Percentiles rank a stretch among this genome's conserved stretches.
These are phyloP conservation scores for Pythium sp. DNA, from an alignment of 352 stramenopile genomes.

Conservation along the genomic window DNA sequence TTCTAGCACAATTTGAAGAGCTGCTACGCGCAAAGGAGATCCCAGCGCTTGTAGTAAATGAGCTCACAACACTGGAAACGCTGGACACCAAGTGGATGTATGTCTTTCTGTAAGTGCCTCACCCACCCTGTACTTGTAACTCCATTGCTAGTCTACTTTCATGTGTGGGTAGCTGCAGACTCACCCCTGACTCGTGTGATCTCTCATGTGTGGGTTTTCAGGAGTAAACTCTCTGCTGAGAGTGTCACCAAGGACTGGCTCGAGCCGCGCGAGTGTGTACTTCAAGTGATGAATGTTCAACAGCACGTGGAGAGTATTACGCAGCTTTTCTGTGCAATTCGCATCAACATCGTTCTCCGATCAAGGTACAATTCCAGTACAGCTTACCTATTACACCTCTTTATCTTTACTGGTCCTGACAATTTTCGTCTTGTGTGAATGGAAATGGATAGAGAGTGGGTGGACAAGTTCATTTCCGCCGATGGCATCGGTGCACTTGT, in stretches of 20 bases:
- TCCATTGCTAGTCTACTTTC: not conserved
- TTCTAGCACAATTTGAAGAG: constrained; percentile 45
- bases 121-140: not conserved
- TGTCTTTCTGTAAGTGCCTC: constrained; percentile 52
- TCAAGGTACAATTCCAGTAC: constrained; percentile 26
- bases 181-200: not conserved
- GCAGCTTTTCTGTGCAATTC: constrained; percentile 57
- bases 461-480: constrained; percentile 46
- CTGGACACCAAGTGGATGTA: constrained; percentile 71
- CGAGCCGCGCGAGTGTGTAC: constrained; percentile 45
- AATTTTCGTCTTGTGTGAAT: not conserved
- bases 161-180: no score
- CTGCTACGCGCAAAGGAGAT: constrained; percentile 33
- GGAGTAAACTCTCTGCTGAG: constrained; percentile 41
- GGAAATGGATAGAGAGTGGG: constrained; percentile 37
- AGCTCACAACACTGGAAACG: constrained; percentile 43
- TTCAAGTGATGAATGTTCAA: constrained; percentile 39
- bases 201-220: constrained; percentile 4
- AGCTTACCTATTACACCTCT: no score
- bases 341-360: constrained; percentile 59
- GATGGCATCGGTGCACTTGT: constrained; percentile 42
- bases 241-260: constrained; percentile 45
- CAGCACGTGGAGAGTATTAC: constrained; percentile 31
- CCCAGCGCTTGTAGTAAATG: constrained; percentile 26
- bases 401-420: not conserved